Base-by-base conservation (phyloP, 2,329 filamentous ascomycete genomes). In the Dendrostoma leiphaemia region DNA sequence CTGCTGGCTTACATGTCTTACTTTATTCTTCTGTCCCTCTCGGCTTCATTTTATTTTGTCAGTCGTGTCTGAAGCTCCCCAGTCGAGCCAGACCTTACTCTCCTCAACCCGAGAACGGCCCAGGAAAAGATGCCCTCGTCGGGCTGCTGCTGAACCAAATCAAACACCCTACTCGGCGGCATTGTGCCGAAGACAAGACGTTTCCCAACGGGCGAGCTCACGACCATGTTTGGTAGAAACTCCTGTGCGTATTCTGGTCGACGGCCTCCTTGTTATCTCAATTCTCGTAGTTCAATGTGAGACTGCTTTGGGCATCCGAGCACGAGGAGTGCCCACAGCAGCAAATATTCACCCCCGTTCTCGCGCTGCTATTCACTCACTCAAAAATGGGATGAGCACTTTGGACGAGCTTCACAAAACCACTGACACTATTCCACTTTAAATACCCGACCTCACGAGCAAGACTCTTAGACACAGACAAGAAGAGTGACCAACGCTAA, bases 161-260 rank as follows among this genome's bases (percentile, higher is more conserved):
- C 38, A 12, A 23, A n/a, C n/a, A n/a, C n/a, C n/a, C n/a, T n/a
- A n/a, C n/a, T 37, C 34, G 34, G 34, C 34, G 34, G 34, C 34
- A n/a, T 4, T 5, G 32, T 15, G 17, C 5, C 13, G 5, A 4
- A 35, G 17, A 35, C 3, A 35, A 5, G 4, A 12, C 17, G 5
- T 4, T 13, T 35, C 13, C 4, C 32, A 5, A 13, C 17, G 5
- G 32, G 13, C 32, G 17, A 13, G 13, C 10, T 34, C 38, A 31
- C 31, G 24, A 26, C 26, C 35, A 52, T 57, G 51, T 57, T 54
- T 35, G 38, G 35, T 15, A 57, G 40, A 35, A 57, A 43, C 23
- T 34, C 55, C 10, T 23, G 55, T 57, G 51, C 48, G 51, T 57
- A 4, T 17, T 13, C n/a, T 37, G 19, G 7, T 23, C 19, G 10